phyloP scores from a whole-genome alignment of 352 stramenopile genomes.

The Thraustotheca clavata region DNA sequence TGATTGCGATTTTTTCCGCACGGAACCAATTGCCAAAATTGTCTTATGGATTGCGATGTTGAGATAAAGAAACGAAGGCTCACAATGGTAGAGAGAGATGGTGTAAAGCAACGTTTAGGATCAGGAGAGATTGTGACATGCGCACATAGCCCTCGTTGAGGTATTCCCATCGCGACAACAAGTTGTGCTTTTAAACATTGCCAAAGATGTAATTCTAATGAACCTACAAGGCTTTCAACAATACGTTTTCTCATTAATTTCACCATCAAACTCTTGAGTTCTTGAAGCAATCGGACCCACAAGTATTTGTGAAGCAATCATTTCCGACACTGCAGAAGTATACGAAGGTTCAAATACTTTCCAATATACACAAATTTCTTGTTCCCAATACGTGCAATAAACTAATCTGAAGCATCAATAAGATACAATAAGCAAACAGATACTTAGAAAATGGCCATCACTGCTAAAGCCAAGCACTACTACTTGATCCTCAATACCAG shows the following conservation, averaged over 20 bases:
- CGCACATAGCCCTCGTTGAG: slow-evolving; percentile 22
- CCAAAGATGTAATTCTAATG: slow-evolving; percentile 41
- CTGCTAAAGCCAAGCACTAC: slow-evolving; percentile 62
- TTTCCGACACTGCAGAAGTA: slow-evolving; percentile 11
- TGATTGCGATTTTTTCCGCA: slow-evolving; percentile 27
- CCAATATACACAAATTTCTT: slow-evolving; percentile 42
- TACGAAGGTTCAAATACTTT: slow-evolving; percentile 23
- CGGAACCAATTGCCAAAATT: slow-evolving; percentile 44
- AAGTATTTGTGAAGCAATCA: slow-evolving; percentile 18
- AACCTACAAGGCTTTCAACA: not conserved
- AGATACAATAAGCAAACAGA: slow-evolving; percentile 13
- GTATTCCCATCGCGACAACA: slow-evolving; percentile 35
- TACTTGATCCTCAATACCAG: slow-evolving; percentile 27
- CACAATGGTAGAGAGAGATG: slow-evolving; percentile 29
- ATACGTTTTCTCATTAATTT: not conserved
- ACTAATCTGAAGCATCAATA: slow-evolving; percentile 27
- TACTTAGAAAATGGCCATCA: slow-evolving; percentile 53
- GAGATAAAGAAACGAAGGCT: slow-evolving; percentile 36
- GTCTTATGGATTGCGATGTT: slow-evolving; percentile 26
- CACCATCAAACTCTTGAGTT: not conserved
- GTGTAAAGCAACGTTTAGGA: slow-evolving; percentile 37
- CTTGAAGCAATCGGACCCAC: slow-evolving; percentile 17
- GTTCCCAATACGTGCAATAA: slow-evolving; percentile 35
- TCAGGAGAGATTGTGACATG: slow-evolving; percentile 26
- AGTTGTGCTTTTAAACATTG: slow-evolving; percentile 42